Percentiles rank a stretch among this genome's conserved stretches.
Conservation (phyloP, 768 basidiomycete species). For the Goffeauzyma gilvescens region DNA sequence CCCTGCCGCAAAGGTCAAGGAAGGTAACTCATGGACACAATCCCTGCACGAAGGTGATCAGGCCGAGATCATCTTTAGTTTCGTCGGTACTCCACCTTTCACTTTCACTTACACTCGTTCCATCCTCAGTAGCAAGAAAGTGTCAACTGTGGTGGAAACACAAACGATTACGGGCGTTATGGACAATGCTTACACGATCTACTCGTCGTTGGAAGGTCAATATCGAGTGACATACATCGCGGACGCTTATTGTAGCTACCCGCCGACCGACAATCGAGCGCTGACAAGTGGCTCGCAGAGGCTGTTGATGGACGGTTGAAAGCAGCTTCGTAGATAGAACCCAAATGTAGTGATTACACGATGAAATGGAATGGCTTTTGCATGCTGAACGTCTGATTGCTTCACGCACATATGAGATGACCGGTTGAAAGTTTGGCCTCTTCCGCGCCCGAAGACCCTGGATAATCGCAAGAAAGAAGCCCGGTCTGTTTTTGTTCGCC, state of each 20-base stretch:
- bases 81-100: constrained; percentile 84
- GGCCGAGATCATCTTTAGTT: constrained; percentile 77
- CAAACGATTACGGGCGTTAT: constrained; percentile 33
- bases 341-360: too few species aligned
- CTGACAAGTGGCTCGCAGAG: too few species aligned
- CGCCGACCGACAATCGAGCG: constrained; percentile 38
- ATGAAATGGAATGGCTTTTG: too few species aligned
- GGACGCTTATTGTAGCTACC: constrained; percentile 77
- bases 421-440: too few species aligned
- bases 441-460: too few species aligned
- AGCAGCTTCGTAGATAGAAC: too few species aligned
- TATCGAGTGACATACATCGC: constrained; percentile 59
- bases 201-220: constrained; percentile 72
- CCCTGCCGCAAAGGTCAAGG: constrained; percentile 72
- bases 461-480: too few species aligned
- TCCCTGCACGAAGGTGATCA: constrained; percentile 79
- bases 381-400: too few species aligned
- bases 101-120: constrained; percentile 42
- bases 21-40: constrained; percentile 61
- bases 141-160: constrained; percentile 24
- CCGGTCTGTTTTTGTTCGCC: too few species aligned
- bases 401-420: too few species aligned
- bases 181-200: constrained; percentile 65
- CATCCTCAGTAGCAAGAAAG: constrained; percentile 15
- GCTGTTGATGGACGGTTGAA: too few species aligned